Evolutionary conservation across 768 basidiomycete species (phyloP), one percentile per base, ranked within the genome.

Genomic region (Rhizopogon sp.): DNA sequence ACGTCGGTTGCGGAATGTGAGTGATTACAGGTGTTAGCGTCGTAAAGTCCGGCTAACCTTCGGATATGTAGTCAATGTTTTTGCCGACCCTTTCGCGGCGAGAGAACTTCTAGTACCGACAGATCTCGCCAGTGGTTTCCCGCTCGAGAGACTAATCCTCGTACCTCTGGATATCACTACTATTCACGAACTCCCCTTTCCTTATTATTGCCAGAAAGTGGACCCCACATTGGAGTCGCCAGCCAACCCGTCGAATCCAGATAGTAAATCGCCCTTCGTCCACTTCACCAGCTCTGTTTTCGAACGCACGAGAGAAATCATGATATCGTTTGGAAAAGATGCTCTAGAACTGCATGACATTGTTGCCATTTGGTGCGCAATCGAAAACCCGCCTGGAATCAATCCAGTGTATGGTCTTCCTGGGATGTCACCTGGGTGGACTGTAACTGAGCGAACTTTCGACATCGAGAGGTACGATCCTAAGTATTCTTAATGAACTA

Each of bases 311-410:
- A 74, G 89, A 35, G 84, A 85, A 58, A 72, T 93, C 50, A 93
- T 95, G 87, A 55, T 82, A n/a, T 62, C 76, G 47, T 93, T 83
- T 57, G 92, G 92, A 7, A 84, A 87, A 57, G 93, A 95, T 65
- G 87, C 80, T 5, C 80, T 97, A 82, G 90, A 94, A 71, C 77
- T 95, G 53, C 94, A 98, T 63, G 94, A 98, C 62, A 88, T 93
- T 43, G 84, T 85, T 10, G 89, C 91, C 2, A 79, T 96, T 14
- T 96, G 92, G 90, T 93, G 86, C 67, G 89, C 91, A 2, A 82
- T 91, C 14, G 77, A 79, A 54, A 84, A 87, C 56, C 85, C 87
- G 16, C 85, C 82, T 6, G 69, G 72, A 42, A 25, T 62, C 17
- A 73, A 69, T 37, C 53, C 62, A 45, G 63, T 54, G 53, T 43